These are phyloP conservation scores for Talaromyces marneffei DNA, from an alignment of 2,329 filamentous ascomycete species.

Conservation along the genomic window DNA sequence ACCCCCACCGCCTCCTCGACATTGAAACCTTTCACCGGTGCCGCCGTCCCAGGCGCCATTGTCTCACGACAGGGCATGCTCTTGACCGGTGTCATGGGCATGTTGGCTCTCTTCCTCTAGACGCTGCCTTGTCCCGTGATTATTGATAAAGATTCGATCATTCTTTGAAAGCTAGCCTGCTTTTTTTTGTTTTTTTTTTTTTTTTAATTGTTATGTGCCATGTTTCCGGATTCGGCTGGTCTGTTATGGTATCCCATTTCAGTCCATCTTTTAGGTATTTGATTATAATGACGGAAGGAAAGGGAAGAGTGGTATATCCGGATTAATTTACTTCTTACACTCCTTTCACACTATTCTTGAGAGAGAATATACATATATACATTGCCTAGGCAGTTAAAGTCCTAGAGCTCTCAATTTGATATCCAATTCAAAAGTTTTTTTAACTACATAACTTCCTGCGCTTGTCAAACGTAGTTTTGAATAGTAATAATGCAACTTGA, in stretches of 20 bases:
- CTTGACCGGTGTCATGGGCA: constrained; percentile 50
- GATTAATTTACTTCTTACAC: constrained; percentile 6
- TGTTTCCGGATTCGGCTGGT: not conserved
- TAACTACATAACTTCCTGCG: no score
- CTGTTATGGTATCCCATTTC: constrained; percentile 2
- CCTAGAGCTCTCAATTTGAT: not conserved
- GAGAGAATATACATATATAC: no score
- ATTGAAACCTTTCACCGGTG: constrained; percentile 2
- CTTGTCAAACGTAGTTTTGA: no score
- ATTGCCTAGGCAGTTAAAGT: not conserved
- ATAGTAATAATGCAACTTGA: no score
- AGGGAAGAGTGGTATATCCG: constrained; percentile 2
- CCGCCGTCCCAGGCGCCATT: constrained; percentile 5
- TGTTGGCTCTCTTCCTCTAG: constrained; percentile 15
- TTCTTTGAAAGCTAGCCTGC: no score
- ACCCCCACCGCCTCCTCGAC: constrained; percentile 7
- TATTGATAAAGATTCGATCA: not conserved
- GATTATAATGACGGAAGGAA: not conserved
- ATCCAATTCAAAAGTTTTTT: constrained; percentile 3
- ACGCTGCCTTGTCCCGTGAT: no score
- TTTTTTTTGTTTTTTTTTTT: not conserved
- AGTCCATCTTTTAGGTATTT: not conserved
- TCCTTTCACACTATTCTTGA: constrained; percentile 5
- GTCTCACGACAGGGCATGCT: constrained; percentile 22
- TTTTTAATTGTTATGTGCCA: not conserved